Base-by-base conservation (phyloP, 1,284 basidiomycete genomes). In the Erythrobasidium hasegawianum region DNA sequence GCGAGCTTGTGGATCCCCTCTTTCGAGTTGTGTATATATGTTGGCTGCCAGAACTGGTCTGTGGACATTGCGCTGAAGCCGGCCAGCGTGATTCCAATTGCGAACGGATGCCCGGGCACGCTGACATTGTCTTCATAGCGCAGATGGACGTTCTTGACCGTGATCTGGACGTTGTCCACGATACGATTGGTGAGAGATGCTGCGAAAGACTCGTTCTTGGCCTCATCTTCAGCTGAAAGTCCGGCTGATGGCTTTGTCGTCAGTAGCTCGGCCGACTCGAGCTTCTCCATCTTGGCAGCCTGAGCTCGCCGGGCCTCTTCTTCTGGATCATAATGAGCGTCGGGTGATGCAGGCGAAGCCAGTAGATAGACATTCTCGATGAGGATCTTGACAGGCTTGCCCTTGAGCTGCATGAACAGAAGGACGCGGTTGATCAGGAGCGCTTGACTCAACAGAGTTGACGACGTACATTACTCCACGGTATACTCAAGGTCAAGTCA, bases 311-410 rank as follows among this genome's bases (percentile, higher is more conserved):
- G 78, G 71, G 89, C 90, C 70, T 97, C 92, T 75, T 97, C 95
- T 71, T 87, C 86, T 1, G 87, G 84, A 77, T 96, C 87, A 66
- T 87, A 81, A 60, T 82, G 78, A 61, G 83, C 83, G 27, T 82
- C 84, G 73, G 86, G 84, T 16, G 87, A 83, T n/a, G 88, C 88
- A 16, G 92, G 91, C 8, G 88, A 84, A n/a, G 93, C 90, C 59
- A 99, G 86, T 20, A 98, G 84, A 77, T 93, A 96, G 55, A 98
- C 88, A 78, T 99, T 92, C 78, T 97, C 93, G 68, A 99, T 85
- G 64, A 89, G 80, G 66, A 98, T 85, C 73, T 93, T 89, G 33
- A 95, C 92, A 0, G 96, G 95, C 75, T 90, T 90, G 73, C 88
- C 94, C 59, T 90, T 90, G 69, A 98, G 81, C 73, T 93, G 68